Evolutionary conservation across 306 rosid species (phyloP).

Genomic region (Cicer yamashitae): DNA sequence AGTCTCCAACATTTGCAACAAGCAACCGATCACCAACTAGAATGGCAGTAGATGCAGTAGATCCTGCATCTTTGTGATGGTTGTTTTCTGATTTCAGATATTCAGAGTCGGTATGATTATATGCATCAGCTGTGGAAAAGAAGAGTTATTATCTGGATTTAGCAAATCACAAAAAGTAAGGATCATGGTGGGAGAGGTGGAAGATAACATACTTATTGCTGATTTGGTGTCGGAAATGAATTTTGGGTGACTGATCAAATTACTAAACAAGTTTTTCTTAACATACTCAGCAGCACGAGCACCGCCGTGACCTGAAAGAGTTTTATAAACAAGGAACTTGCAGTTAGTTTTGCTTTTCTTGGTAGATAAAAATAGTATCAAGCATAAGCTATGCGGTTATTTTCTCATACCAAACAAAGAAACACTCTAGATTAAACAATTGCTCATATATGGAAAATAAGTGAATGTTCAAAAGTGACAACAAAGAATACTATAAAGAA

Average conservation of each 20-base stretch:
- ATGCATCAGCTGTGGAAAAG: conserved; percentile 79
- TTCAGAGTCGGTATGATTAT: conserved; percentile 88
- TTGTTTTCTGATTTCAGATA: conserved; percentile 87
- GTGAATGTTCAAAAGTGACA: too few species aligned
- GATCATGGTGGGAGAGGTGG: conserved; percentile 3
- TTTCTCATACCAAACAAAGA: conserved; percentile 16
- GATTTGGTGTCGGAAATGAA: conserved; percentile 95
- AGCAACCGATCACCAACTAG: conserved; percentile 94
- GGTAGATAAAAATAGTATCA: conserved; percentile 23
- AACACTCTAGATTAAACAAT: background rate
- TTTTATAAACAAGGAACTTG: conserved; percentile 37
- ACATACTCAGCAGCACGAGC: conserved; percentile 98
- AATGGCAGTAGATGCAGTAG: conserved; percentile 98
- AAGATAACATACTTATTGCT: conserved; percentile 68
- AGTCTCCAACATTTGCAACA: conserved; percentile 97
- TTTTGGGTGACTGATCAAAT: conserved; percentile 89
- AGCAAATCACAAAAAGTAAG: conserved; percentile 24
- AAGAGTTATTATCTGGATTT: conserved; percentile 22
- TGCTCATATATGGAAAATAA: background rate
- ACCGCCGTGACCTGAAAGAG: conserved; percentile 89
- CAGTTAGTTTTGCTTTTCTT: conserved; percentile 29
- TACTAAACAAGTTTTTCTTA: conserved; percentile 89
- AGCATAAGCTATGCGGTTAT: background rate
- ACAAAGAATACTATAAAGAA: too few species aligned
- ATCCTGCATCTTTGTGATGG: conserved; percentile 93